These are phyloP conservation scores for Acmispon strigosus DNA, from an alignment of 306 rosid genomes.

Conservation along the genomic window DNA sequence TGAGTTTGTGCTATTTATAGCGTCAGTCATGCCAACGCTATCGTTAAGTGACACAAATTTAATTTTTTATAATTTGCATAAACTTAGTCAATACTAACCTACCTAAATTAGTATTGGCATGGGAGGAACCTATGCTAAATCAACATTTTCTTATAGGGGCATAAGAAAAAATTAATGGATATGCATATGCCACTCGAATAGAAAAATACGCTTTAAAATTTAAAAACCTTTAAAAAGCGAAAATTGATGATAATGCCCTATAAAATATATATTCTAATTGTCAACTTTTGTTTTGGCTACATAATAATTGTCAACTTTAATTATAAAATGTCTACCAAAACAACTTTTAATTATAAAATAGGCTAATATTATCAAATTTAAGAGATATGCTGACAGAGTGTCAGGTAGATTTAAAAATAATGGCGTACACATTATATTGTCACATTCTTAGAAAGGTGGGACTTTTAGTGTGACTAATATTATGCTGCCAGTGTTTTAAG, in stretches of 20 bases:
- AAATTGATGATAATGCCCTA: neutral
- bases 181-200: neutral
- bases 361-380: neutral
- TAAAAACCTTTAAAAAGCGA: neutral
- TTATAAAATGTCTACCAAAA: too few species aligned
- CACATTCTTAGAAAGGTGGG: neutral
- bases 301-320: too few species aligned
- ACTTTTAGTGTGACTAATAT: neutral
- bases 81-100: too few species aligned
- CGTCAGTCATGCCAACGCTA: too few species aligned
- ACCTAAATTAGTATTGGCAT: too few species aligned
- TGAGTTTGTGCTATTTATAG: too few species aligned
- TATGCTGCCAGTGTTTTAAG: neutral
- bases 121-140: too few species aligned
- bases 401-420: neutral
- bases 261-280: neutral
- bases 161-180: too few species aligned
- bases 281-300: too few species aligned
- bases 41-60: too few species aligned
- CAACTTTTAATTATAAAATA: neutral
- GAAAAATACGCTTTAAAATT: neutral
- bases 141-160: too few species aligned
- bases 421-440: neutral
- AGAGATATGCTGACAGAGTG: neutral
- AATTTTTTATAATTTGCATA: too few species aligned